Conservation (phyloP, 192 early-diverging fungal species). For the Backusella tarrabulga region DNA sequence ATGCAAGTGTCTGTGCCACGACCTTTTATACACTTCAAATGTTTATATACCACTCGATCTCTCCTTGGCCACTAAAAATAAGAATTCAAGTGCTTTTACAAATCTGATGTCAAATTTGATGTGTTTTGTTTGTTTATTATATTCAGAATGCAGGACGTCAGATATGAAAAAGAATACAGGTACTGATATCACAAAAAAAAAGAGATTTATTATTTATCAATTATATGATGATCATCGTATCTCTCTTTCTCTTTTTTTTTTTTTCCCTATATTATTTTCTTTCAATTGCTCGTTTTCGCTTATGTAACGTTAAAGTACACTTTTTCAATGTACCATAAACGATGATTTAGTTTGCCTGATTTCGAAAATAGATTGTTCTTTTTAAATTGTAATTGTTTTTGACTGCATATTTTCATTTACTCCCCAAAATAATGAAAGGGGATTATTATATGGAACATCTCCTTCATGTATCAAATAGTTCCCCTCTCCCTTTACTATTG, state of each 20-base stretch:
- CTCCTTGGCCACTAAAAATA: background rate
- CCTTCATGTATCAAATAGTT: background rate
- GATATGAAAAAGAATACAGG: background rate
- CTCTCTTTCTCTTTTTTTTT: no score
- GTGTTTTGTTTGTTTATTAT: background rate
- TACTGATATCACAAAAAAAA: background rate
- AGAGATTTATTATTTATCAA: background rate
- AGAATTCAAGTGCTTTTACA: background rate
- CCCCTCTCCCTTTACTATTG: background rate
- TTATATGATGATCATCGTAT: no score
- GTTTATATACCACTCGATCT: background rate
- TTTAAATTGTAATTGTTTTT: background rate
- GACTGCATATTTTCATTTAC: conserved; percentile 1
- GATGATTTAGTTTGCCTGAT: background rate
- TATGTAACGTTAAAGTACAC: background rate
- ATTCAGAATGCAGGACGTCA: background rate
- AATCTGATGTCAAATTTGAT: background rate
- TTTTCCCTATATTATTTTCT: no score
- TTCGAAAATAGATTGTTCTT: background rate
- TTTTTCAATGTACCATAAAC: background rate
- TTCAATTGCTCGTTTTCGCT: background rate
- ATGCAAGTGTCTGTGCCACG: conserved; percentile 1
- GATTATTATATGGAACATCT: background rate
- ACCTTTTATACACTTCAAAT: background rate
- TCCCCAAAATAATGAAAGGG: conserved; percentile 4